Conservation (phyloP, 345 rosid species). For the Boechera stricta region DNA sequence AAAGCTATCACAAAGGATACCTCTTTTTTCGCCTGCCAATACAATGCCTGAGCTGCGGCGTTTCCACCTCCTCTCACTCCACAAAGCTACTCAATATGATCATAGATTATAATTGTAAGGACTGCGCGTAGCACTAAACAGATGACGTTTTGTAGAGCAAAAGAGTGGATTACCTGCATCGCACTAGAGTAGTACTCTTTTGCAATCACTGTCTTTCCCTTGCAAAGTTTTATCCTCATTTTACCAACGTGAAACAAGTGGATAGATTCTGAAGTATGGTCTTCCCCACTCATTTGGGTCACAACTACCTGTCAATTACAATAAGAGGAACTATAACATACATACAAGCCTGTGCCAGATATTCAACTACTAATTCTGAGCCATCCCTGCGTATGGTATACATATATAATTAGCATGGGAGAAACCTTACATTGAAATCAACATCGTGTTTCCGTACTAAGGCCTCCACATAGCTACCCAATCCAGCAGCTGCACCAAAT, state of each 20-base stretch:
- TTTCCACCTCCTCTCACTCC: conserved; percentile 99
- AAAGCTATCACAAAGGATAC: conserved; percentile 81
- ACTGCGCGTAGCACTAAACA: not conserved
- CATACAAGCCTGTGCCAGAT: not conserved
- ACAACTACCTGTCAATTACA: conserved; percentile 68
- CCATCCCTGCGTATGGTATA: not conserved
- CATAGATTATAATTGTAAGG: not conserved
- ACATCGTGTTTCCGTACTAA: conserved; percentile 89
- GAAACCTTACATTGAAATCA: conserved; percentile 74
- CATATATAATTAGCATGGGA: conserved; percentile 5
- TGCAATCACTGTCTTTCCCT: conserved; percentile 69
- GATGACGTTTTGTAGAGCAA: not conserved
- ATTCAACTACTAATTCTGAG: not conserved
- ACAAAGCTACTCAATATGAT: conserved; percentile 61
- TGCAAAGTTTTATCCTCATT: conserved; percentile 94
- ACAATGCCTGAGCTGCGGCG: conserved; percentile 92
- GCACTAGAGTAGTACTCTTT: conserved; percentile 87
- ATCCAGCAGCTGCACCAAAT: conserved; percentile 80
- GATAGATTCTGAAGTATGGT: conserved; percentile 76
- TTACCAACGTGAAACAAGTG: conserved; percentile 89
- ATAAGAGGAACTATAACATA: conserved; percentile 4
- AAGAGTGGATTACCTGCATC: conserved; percentile 71
- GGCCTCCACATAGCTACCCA: conserved; percentile 96
- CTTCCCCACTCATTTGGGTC: conserved; percentile 75
- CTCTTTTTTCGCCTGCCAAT: conserved; percentile 87